These are phyloP conservation scores for Aspergillus sergii DNA, from an alignment of 2,329 filamentous ascomycete genomes.

Conservation along the genomic window DNA sequence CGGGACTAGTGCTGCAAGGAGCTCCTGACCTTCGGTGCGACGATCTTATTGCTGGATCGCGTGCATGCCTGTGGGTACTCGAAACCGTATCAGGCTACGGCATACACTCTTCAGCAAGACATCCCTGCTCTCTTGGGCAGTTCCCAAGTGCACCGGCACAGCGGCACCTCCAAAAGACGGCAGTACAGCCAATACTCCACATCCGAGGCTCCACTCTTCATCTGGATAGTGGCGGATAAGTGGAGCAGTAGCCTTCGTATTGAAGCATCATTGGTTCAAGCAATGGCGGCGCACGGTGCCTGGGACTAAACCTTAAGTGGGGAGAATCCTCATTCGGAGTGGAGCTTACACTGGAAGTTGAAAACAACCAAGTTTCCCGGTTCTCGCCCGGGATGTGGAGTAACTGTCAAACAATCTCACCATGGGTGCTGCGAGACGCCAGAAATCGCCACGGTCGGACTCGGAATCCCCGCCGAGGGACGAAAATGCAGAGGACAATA, in stretches of 20 bases:
- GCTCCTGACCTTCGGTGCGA: not conserved
- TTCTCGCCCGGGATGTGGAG: not conserved
- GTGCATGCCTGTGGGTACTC: not conserved
- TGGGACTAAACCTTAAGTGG: slow-evolving; percentile 1
- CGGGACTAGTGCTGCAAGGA: not conserved
- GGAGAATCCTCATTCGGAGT: not conserved
- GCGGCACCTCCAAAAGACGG: not conserved
- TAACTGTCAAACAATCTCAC: not conserved
- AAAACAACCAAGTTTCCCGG: not conserved
- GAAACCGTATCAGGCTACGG: not conserved
- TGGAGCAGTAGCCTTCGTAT: not conserved
- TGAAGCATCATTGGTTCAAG: not conserved
- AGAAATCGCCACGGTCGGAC: slow-evolving; percentile 8
- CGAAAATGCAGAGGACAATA: slow-evolving; percentile 3
- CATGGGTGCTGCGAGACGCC: not conserved
- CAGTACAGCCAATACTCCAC: not conserved
- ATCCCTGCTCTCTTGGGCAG: not conserved
- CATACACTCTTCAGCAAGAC: not conserved
- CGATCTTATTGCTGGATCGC: not conserved
- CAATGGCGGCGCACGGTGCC: not conserved
- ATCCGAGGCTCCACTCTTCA: not conserved
- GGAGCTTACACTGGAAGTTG: not conserved
- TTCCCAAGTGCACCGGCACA: not conserved
- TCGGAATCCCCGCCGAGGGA: slow-evolving; percentile 27
- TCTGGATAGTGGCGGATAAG: not conserved